Evolutionary conservation across 2,329 filamentous ascomycete species (phyloP), one percentile per base, ranked within the genome.

Genomic region (Penicillium brasilianum): DNA sequence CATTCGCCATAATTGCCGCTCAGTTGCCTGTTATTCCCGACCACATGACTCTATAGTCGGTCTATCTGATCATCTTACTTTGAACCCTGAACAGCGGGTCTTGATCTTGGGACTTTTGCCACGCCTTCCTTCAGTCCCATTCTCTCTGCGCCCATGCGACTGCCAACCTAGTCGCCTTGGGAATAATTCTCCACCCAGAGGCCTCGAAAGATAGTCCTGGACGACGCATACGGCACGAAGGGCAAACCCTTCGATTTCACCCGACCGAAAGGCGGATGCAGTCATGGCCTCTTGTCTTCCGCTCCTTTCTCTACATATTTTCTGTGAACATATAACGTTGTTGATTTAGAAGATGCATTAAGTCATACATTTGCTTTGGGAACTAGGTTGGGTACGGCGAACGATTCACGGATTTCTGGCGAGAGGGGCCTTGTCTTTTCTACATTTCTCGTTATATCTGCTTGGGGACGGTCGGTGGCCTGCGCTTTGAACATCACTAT

Each of bases 341-440:
- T 34, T 67, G 61, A 67, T 61, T 72, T 73, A 74, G 69, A 74
- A 67, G 64, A 69, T 70, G 68, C 66, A 70, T 69, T 70, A 69
- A 61, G 71, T 70, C 69, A 71, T 72, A 65, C 67, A 66, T 71
- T 71, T 66, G 60, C 65, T 61, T 34, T 65, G 64, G 70, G 61
- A 66, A 53, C 52, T 56, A 67, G 68, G 61, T 66, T 66, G 65
- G 67, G 59, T 60, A 60, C 62, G 69, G 69, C 65, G 70, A 72
- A 69, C 66, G 63, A 62, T 59, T 34, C 10, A 66, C 66, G 70
- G 67, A 59, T 63, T 56, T 44, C 48, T 60, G 68, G 68, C 65
- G 65, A 67, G 61, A 54, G 61, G 59, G 57, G 62, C 62, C n/a
- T 63, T 54, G 11, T 58, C 48, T 62, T 62, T 55, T 50, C 50